Percentiles rank a stretch among this genome's conserved stretches.
phyloP scores from a whole-genome alignment of 331 rosid genomes.

The Stylosanthes scabra region DNA sequence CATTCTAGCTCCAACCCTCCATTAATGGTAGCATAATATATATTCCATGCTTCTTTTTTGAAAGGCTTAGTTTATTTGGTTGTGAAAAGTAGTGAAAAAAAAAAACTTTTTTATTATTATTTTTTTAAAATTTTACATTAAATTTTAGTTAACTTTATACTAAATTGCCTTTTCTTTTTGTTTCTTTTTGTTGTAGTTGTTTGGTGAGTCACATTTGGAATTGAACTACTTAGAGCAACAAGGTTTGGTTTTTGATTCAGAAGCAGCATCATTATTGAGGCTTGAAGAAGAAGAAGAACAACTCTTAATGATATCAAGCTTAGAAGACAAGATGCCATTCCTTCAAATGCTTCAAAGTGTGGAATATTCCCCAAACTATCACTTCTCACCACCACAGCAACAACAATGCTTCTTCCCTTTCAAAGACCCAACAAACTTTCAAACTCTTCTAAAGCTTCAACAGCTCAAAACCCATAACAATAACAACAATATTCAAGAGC shows the following conservation, averaged over 20 bases:
- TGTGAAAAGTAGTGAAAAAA: constrained; percentile 31
- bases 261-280: constrained; percentile 34
- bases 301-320: constrained; percentile 44
- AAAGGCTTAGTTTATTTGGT: background rate
- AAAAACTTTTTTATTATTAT: background rate
- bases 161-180: background rate
- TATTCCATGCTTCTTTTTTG: constrained; percentile 42
- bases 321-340: constrained; percentile 80
- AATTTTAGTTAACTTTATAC: background rate
- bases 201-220: constrained; percentile 60
- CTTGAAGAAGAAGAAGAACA: constrained; percentile 53
- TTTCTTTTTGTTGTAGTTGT: constrained; percentile 52
- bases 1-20: constrained; percentile 37
- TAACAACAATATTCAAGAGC: constrained; percentile 65
- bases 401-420: constrained; percentile 42
- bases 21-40: constrained; percentile 35
- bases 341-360: constrained; percentile 87
- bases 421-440: constrained; percentile 80
- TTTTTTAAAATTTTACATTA: background rate
- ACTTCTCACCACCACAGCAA: too few relatives aligned
- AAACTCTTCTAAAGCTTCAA: constrained; percentile 70
- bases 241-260: constrained; percentile 41
- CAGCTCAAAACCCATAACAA: constrained; percentile 49
- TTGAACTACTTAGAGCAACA: constrained; percentile 66
- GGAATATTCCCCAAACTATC: constrained; percentile 55